Evolutionary conservation across 805 yeast genomes (phyloP).

Genomic region (Metschnikowia henanensis): DNA sequence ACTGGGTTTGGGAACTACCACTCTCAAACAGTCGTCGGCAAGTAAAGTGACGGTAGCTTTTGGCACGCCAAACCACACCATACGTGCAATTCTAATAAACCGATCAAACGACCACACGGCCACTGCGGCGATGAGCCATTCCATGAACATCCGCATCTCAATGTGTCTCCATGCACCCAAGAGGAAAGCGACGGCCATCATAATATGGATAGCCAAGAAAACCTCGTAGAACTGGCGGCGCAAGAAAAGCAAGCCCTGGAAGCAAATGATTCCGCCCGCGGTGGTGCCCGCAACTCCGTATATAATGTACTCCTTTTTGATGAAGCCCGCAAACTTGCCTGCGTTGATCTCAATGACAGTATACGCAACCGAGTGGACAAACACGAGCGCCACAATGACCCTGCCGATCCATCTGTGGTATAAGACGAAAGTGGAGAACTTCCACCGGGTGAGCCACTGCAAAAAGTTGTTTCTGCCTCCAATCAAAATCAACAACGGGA

Average conservation of each 20-base stretch:
- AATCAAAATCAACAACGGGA: conserved; percentile 18
- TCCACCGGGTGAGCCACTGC: conserved; percentile 22
- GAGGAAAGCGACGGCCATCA: conserved; percentile 16
- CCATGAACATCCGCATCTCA: conserved; percentile 13
- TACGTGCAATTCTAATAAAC: conserved; percentile 27
- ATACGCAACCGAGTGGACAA: conserved; percentile 17
- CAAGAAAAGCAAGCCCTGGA: conserved; percentile 19
- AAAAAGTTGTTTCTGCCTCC: conserved; percentile 22
- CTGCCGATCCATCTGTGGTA: conserved; percentile 22
- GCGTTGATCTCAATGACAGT: conserved; percentile 5
- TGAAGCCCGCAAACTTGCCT: conserved; percentile 2
- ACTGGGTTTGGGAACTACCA: conserved; percentile 34
- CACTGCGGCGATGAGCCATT: conserved; percentile 14
- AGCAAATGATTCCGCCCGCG: conserved; percentile 16
- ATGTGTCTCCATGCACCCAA: conserved; percentile 19
- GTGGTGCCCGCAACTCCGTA: conserved; percentile 16
- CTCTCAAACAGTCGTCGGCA: conserved; percentile 39
- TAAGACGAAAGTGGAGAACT: conserved; percentile 17
- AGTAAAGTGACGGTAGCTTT: conserved; percentile 29
- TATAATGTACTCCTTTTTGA: conserved; percentile 11
- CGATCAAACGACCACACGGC: conserved; percentile 39
- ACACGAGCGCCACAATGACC: conserved; percentile 16
- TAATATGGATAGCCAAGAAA: conserved; percentile 19
- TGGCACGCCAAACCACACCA: conserved; percentile 36
- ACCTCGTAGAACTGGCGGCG: conserved; percentile 18